Conservation (phyloP, 495 filamentous ascomycete species). For the Podospora pseudopauciseta region DNA sequence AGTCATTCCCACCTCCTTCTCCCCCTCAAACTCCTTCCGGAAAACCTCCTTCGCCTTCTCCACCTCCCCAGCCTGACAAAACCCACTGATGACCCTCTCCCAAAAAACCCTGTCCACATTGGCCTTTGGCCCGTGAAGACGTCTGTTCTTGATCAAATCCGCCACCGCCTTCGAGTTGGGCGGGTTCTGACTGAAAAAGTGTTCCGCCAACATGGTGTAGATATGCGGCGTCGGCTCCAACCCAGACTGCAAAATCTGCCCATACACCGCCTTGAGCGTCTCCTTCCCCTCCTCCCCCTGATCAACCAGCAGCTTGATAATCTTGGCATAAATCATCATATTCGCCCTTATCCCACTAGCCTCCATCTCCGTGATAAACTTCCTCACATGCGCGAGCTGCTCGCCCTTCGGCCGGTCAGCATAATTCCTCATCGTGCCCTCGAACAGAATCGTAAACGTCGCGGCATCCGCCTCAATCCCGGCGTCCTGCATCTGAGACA, state of each 20-base stretch:
- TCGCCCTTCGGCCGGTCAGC: slow-evolving; percentile 23
- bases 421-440: slow-evolving; percentile 32
- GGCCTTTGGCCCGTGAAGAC: slow-evolving; percentile 32
- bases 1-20: slow-evolving; percentile 35
- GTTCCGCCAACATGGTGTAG: slow-evolving; percentile 67
- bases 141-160: slow-evolving; percentile 47
- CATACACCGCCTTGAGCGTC: slow-evolving; percentile 57
- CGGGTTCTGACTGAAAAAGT: slow-evolving; percentile 57
- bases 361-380: slow-evolving; percentile 53
- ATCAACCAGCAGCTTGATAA: slow-evolving; percentile 59
- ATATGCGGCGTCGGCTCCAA: slow-evolving; percentile 56
- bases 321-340: slow-evolving; percentile 55
- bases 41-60: slow-evolving; percentile 51
- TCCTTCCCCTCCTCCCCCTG: slow-evolving; percentile 37
- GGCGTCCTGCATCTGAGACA: slow-evolving; percentile 39
- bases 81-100: slow-evolving; percentile 64
- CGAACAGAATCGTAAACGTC: slow-evolving; percentile 45
- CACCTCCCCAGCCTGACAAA: slow-evolving; percentile 47
- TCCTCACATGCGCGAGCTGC: slow-evolving; percentile 32
- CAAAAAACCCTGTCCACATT: slow-evolving; percentile 59
- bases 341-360: slow-evolving; percentile 51
- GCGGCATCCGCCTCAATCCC: slow-evolving; percentile 36
- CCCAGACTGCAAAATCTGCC: slow-evolving; percentile 52
- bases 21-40: slow-evolving; percentile 35
- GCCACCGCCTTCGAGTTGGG: slow-evolving; percentile 57